phyloP scores from a whole-genome alignment of 1,284 basidiomycete species.

The Xerocomus minutiporus region DNA sequence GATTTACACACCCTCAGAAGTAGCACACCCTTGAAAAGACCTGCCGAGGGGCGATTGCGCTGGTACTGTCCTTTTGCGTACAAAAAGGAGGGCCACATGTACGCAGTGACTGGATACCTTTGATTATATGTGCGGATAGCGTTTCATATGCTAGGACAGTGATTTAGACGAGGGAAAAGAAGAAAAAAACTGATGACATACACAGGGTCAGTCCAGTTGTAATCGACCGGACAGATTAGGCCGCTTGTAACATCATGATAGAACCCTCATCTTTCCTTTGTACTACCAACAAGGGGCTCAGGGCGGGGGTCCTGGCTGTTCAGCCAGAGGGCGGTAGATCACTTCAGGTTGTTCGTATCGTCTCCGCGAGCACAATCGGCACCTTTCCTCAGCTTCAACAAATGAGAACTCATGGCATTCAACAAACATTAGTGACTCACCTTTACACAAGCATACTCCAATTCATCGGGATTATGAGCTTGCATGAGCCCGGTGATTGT shows the following conservation, averaged over 20 bases:
- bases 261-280: slow-evolving; percentile 18
- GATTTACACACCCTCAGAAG: slow-evolving; percentile 18
- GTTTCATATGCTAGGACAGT: background rate
- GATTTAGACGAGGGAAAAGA: background rate
- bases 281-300: slow-evolving; percentile 1
- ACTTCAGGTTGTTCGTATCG: slow-evolving; percentile 15
- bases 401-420: background rate
- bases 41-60: background rate
- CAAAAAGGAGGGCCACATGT: slow-evolving; percentile 19
- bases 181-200: slow-evolving; percentile 7
- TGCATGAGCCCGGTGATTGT: background rate
- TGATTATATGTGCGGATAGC: slow-evolving; percentile 14
- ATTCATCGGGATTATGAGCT: background rate
- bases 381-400: slow-evolving; percentile 14
- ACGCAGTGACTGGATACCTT: slow-evolving; percentile 12
- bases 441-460: slow-evolving; percentile 1
- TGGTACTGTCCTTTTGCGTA: slow-evolving; percentile 12
- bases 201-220: slow-evolving; percentile 24
- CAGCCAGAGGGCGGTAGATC: slow-evolving; percentile 21
- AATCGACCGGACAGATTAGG: slow-evolving; percentile 27
- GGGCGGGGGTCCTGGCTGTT: slow-evolving; percentile 9
- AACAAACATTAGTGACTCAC: background rate
- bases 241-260: slow-evolving; percentile 23
- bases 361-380: slow-evolving; percentile 17
- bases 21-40: slow-evolving; percentile 22